phyloP scores from a whole-genome alignment of 345 rosid genomes.

The Aegle marmelos region DNA sequence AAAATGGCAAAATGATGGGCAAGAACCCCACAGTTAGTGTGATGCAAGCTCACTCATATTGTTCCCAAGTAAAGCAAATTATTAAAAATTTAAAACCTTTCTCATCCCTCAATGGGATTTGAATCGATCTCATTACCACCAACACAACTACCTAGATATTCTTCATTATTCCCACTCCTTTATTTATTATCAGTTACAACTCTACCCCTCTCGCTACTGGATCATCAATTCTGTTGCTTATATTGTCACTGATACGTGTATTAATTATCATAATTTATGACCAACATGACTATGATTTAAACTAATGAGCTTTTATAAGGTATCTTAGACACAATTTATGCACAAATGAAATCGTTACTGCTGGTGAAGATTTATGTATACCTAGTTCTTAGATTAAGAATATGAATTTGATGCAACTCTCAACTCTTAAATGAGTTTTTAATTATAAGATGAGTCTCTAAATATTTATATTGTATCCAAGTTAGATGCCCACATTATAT shows the following conservation, averaged over 20 bases:
- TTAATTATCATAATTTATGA: not conserved
- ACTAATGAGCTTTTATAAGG: too few species aligned
- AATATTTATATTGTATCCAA: too few species aligned
- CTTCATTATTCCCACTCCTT: constrained; percentile 10
- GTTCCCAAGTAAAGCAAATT: constrained; percentile 7
- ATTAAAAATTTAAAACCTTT: constrained; percentile 5
- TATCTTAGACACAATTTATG: too few species aligned
- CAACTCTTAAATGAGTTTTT: too few species aligned
- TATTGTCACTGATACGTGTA: not conserved
- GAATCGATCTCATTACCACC: not conserved
- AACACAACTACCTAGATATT: constrained; percentile 27
- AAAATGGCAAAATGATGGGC: constrained; percentile 18
- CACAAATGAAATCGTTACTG: too few species aligned
- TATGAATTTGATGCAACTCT: too few species aligned
- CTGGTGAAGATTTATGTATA: too few species aligned
- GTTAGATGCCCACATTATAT: fast-evolving
- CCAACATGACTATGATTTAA: too few species aligned
- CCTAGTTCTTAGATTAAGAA: too few species aligned
- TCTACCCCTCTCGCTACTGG: not conserved
- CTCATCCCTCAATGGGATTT: constrained; percentile 23
- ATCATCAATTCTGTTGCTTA: not conserved
- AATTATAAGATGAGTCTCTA: too few species aligned
- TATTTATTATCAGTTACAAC: not conserved
- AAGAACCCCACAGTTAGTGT: constrained; percentile 25
- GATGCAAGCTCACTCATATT: constrained; percentile 5